Evolutionary conservation across 2,329 filamentous ascomycete species (phyloP).

Genomic region (Sporothrix pseudoabietina): DNA sequence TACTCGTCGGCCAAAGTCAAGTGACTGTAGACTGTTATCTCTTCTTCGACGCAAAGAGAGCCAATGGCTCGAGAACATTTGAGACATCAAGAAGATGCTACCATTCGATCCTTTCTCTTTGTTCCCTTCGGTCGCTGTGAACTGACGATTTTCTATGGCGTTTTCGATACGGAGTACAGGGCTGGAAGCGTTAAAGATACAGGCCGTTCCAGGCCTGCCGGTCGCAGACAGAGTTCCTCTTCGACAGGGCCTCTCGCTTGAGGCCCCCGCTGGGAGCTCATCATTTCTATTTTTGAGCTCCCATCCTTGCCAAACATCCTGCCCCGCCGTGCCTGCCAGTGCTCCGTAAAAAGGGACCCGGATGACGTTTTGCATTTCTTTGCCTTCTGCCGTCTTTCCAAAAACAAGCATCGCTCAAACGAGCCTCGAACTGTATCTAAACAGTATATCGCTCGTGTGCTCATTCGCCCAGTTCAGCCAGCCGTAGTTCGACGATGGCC

Average conservation of each 20-base stretch:
- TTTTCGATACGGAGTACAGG: not conserved
- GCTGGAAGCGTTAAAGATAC: not conserved
- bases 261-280: not conserved
- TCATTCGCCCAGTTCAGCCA: not conserved
- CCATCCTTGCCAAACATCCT: slow-evolving; percentile 10
- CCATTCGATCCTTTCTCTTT: not conserved
- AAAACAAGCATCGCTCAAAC: not conserved
- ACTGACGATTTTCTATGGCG: not conserved
- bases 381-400: not conserved
- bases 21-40: not conserved
- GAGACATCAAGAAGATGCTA: not conserved
- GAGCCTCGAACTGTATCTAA: no score
- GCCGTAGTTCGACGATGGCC: no score
- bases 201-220: slow-evolving; percentile 2
- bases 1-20: not conserved
- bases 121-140: not conserved
- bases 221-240: not conserved
- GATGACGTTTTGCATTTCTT: slow-evolving; percentile 13
- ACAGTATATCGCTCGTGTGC: not conserved
- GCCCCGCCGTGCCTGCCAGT: no score
- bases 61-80: not conserved
- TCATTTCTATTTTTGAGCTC: not conserved
- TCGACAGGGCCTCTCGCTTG: not conserved
- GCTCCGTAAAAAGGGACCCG: not conserved
- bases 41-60: not conserved